phyloP scores from a whole-genome alignment of 2,329 filamentous ascomycete species.

The Curvularia sp. region DNA sequence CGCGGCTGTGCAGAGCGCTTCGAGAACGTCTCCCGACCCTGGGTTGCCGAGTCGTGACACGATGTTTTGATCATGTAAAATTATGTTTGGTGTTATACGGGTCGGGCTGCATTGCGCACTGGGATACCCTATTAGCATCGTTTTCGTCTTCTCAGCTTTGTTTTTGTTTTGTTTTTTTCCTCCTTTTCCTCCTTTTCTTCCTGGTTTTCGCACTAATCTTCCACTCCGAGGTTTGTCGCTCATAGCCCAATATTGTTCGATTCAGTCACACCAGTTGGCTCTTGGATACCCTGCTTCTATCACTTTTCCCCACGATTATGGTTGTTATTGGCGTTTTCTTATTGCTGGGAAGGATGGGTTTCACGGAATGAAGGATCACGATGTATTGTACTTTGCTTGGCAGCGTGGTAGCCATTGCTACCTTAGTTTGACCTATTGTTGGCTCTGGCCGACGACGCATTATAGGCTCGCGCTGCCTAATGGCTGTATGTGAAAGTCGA shows the following conservation, averaged over 20 bases:
- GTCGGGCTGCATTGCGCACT: constrained; percentile 17
- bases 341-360: constrained; percentile 9
- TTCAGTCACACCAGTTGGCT: constrained; percentile 17
- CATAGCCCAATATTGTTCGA: constrained; percentile 9
- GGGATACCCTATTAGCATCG: constrained; percentile 38
- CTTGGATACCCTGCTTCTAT: constrained; percentile 35
- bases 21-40: constrained; percentile 40
- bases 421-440: background rate
- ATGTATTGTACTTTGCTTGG: constrained; percentile 13
- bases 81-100: constrained; percentile 14
- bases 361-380: constrained; percentile 5
- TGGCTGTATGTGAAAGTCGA: constrained; percentile 5
- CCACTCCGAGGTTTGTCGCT: background rate
- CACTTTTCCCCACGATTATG: constrained; percentile 12
- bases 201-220: background rate
- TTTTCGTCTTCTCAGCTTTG: constrained; percentile 12
- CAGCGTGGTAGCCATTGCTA: background rate
- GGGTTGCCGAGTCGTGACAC: constrained; percentile 33
- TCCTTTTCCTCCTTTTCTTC: background rate
- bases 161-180: background rate
- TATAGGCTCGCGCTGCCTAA: background rate
- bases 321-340: constrained; percentile 11
- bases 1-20: constrained; percentile 40
- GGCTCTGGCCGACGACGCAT: background rate
- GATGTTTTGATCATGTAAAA: constrained; percentile 8